Evolutionary conservation across 805 yeast species (phyloP), one percentile per base, ranked within the genome.

Genomic region (Priceomyces medius): DNA sequence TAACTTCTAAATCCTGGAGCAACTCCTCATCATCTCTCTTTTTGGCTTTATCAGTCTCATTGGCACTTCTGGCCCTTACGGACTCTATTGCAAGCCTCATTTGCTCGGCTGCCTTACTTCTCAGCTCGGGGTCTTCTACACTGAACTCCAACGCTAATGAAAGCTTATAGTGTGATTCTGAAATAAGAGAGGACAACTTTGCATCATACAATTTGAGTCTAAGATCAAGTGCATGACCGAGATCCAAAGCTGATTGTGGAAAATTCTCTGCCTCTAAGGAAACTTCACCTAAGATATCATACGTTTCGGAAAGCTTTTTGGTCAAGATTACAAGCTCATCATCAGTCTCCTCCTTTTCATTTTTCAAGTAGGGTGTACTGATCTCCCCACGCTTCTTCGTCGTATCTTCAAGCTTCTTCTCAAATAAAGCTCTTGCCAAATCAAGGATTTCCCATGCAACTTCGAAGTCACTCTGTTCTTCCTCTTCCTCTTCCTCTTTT

Each of bases 191-290:
- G 2, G 85, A 75, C 7, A 65, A 61, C n/a, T 62, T 59, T 2
- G 74, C 74, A 41, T 58, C 56, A 52, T 72, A 82, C 9, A 85
- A 56, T 42, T 77, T 63, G 37, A 65, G 55, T 57, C 86, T 74
- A 33, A 83, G 62, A 20, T 75, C 63, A 24, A 86, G 69, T 31
- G 88, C 71, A 14, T 76, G 63, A 35, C 71, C 66, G 43, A 88
- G 79, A 59, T 90, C 96, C 14, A 66, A 66, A 0, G 83, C 76
- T 0, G 97, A 87, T 59, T 88, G 95, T 12, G 70, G 64, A 60
- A 89, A 89, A 61, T 88, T 87, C 53, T 91, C 97, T 2, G 93
- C 79, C 56, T 91, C 99, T 33, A 90, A 69, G 0, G 96, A 83
- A 7, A 90, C 85, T 57, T 91, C 97, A 23, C 98, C 98, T 13